These are phyloP conservation scores for Colletotrichum trifolii DNA, from an alignment of 2,329 filamentous ascomycete genomes.

Conservation along the genomic window DNA sequence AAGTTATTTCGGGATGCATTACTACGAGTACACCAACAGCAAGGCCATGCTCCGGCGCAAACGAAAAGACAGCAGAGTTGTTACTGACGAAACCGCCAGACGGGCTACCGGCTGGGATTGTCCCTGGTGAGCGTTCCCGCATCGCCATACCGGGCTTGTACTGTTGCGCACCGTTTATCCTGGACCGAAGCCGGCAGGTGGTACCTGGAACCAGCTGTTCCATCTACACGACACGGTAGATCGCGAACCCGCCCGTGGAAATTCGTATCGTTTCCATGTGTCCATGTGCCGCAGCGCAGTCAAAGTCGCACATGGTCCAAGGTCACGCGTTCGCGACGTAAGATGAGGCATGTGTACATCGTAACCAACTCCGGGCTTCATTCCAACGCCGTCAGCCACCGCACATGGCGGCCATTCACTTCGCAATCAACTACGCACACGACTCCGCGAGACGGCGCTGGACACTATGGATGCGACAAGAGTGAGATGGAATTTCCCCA, in stretches of 20 bases:
- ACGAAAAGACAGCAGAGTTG: background rate
- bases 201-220: background rate
- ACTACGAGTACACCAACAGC: too few relatives aligned
- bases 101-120: background rate
- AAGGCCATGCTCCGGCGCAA: too few relatives aligned
- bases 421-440: too few relatives aligned
- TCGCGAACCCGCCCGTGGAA: background rate
- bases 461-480: too few relatives aligned
- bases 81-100: constrained; percentile 2
- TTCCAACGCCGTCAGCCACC: constrained; percentile 1
- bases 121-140: background rate
- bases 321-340: background rate
- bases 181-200: constrained; percentile 11
- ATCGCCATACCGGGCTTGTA: too few relatives aligned
- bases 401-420: constrained; percentile 11
- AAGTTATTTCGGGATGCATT: too few relatives aligned
- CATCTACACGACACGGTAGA: background rate
- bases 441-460: too few relatives aligned
- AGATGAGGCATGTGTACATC: constrained; percentile 7
- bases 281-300: background rate
- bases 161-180: too few relatives aligned
- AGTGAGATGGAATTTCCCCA: too few relatives aligned
- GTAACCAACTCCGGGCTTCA: constrained; percentile 10
- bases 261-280: background rate
- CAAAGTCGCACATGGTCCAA: too few relatives aligned